phyloP scores from a whole-genome alignment of 148 eudicot genomes.

The Diospyros lotus region DNA sequence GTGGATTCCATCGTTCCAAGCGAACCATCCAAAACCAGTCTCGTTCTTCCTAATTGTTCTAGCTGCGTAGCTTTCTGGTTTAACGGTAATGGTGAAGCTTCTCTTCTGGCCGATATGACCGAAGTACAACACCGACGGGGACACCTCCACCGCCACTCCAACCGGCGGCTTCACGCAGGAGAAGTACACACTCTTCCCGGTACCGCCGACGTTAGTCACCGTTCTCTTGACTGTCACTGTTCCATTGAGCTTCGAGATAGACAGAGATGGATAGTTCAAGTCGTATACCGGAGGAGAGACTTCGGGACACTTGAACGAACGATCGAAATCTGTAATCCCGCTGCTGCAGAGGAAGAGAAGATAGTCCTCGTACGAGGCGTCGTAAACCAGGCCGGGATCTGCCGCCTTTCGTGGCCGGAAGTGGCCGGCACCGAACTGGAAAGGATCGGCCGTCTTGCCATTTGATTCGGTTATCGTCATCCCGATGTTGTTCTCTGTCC shows the following conservation, averaged over 20 bases:
- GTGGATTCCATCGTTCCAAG: slow-evolving; percentile 64
- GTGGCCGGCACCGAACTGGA: slow-evolving; percentile 19
- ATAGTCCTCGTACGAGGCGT: slow-evolving; percentile 15
- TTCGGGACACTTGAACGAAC: slow-evolving; percentile 8
- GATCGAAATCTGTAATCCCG: slow-evolving; percentile 2
- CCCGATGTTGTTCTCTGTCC: slow-evolving; percentile 11
- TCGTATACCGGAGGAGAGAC: slow-evolving; percentile 1
- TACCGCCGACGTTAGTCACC: slow-evolving; percentile 16
- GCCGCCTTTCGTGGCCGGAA: slow-evolving; percentile 15
- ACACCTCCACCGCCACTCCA: slow-evolving; percentile 49
- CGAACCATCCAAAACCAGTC: slow-evolving; percentile 57
- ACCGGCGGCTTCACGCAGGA: slow-evolving; percentile 44
- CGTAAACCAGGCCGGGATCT: slow-evolving; percentile 20
- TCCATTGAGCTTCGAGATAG: slow-evolving; percentile 10
- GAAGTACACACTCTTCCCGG: slow-evolving; percentile 33
- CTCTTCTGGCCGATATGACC: slow-evolving; percentile 48
- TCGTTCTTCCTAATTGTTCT: background rate
- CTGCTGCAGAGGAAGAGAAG: slow-evolving; percentile 20
- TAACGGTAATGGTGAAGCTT: slow-evolving; percentile 53
- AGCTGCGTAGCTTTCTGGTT: slow-evolving; percentile 12
- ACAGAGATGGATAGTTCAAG: slow-evolving; percentile 18
- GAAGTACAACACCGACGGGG: slow-evolving; percentile 47
- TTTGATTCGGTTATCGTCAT: slow-evolving; percentile 6
- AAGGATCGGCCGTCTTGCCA: slow-evolving; percentile 7
- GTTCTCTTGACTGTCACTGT: slow-evolving; percentile 11